Evolutionary conservation across 2,329 filamentous ascomycete genomes (phyloP).

Genomic region (Exserohilum turcica): DNA sequence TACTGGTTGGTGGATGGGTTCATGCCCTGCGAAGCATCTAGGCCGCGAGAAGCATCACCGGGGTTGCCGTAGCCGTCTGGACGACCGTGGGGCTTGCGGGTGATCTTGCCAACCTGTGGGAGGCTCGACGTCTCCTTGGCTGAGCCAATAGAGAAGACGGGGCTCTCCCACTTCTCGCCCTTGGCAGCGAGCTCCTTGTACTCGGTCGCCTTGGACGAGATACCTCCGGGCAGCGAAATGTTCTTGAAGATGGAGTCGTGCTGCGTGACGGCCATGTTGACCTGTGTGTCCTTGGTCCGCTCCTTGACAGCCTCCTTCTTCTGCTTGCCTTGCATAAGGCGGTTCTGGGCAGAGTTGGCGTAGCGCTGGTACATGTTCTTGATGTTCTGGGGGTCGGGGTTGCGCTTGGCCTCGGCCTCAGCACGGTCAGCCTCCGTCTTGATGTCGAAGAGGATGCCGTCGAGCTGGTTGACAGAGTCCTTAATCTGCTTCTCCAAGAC

Average conservation of each 20-base stretch:
- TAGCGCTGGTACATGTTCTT: conserved; percentile 90
- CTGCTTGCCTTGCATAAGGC: conserved; percentile 75
- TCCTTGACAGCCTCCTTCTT: conserved; percentile 66
- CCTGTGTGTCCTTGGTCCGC: conserved; percentile 66
- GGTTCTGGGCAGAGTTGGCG: conserved; percentile 73
- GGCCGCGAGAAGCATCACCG: conserved; percentile 23
- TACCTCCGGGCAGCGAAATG: conserved; percentile 82
- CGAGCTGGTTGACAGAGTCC: conserved; percentile 76
- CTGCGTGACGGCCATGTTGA: conserved; percentile 83
- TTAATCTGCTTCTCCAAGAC: conserved; percentile 87
- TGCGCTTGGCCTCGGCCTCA: conserved; percentile 65
- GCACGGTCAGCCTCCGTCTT: conserved; percentile 82
- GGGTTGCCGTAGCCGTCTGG: conserved; percentile 40
- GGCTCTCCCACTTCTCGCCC: conserved; percentile 93
- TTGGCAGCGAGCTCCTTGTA: conserved; percentile 86
- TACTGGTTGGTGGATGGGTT: conserved; percentile 22
- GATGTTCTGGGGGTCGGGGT: conserved; percentile 70
- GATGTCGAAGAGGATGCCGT: conserved; percentile 73
- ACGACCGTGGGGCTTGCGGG: conserved; percentile 63
- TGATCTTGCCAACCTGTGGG: conserved; percentile 61
- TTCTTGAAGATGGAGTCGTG: conserved; percentile 92
- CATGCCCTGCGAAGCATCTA: conserved; percentile 20
- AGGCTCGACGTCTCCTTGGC: conserved; percentile 75
- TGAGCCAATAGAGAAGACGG: conserved; percentile 85
- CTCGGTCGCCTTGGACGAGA: conserved; percentile 91